Percentiles rank a stretch among this genome's conserved stretches.
phyloP scores from a whole-genome alignment of 768 basidiomycete genomes.

The Pholiota molesta region DNA sequence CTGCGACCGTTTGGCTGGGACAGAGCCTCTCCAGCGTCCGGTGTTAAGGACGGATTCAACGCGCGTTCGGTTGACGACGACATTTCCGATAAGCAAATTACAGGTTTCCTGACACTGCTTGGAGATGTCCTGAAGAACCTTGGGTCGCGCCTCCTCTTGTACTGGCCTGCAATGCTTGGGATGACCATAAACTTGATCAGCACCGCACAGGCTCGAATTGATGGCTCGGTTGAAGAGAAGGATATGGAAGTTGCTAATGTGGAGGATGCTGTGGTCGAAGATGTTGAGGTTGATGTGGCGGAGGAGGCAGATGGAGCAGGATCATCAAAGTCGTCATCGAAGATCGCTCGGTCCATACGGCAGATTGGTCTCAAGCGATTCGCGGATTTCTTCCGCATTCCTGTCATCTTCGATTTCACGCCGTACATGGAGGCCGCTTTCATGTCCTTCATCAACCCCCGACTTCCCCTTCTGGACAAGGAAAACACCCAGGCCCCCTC shows the following conservation, averaged over 20 bases:
- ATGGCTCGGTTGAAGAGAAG: conserved; percentile 31
- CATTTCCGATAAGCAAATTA: conserved; percentile 64
- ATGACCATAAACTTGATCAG: conserved; percentile 67
- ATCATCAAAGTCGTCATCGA: conserved; percentile 30
- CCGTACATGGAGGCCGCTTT: conserved; percentile 73
- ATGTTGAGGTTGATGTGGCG: conserved; percentile 39
- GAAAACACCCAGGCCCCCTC: conserved; percentile 96
- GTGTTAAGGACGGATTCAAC: conserved; percentile 16
- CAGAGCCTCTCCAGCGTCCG: conserved; percentile 26
- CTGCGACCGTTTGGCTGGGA: conserved; percentile 63
- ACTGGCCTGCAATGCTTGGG: conserved; percentile 79
- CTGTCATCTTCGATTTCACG: conserved; percentile 73
- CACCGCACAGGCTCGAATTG: conserved; percentile 64
- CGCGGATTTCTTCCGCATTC: conserved; percentile 83
- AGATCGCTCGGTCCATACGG: conserved; percentile 65
- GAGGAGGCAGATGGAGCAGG: conserved; percentile 37
- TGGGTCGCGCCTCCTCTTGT: conserved; percentile 65
- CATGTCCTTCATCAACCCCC: conserved; percentile 76
- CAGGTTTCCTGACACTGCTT: conserved; percentile 84
- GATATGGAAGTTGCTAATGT: conserved; percentile 16
- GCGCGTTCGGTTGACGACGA: conserved; percentile 13
- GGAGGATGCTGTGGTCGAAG: conserved; percentile 37
- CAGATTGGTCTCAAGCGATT: conserved; percentile 86
- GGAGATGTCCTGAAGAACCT: conserved; percentile 84
- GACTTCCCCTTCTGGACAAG: conserved; percentile 68